A percentile compares a stretch with the other conserved stretches of the same genome.
phyloP scores from a whole-genome alignment of 495 filamentous ascomycete genomes.

The Talaromyces trachyspermus region DNA sequence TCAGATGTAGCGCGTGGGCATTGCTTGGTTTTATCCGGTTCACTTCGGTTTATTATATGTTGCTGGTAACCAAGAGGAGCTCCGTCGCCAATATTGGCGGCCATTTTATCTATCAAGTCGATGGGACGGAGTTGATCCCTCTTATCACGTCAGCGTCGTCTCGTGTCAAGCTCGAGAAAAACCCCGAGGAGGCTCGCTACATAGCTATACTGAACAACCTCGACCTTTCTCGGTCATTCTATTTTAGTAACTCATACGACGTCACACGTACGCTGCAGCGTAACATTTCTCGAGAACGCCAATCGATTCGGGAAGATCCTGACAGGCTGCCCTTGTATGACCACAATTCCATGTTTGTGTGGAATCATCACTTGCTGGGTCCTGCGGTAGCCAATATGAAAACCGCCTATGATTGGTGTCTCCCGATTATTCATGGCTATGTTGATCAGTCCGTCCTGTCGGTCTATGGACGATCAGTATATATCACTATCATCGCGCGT shows the following conservation, averaged over 20 bases:
- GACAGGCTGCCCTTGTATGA: slow-evolving; percentile 52
- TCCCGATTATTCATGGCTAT: slow-evolving; percentile 93
- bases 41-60: slow-evolving; percentile 96
- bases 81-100: slow-evolving; percentile 94
- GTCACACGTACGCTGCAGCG: slow-evolving; percentile 88
- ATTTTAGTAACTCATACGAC: slow-evolving; percentile 98
- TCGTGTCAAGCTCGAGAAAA: slow-evolving; percentile 66
- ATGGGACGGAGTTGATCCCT: slow-evolving; percentile 89
- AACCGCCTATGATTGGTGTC: slow-evolving; percentile 88
- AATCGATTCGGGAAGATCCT: slow-evolving; percentile 55
- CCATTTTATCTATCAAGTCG: slow-evolving; percentile 91
- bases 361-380: slow-evolving; percentile 84
- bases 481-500: slow-evolving; percentile 89
- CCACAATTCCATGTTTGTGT: slow-evolving; percentile 93
- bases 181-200: slow-evolving; percentile 84
- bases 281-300: slow-evolving; percentile 80
- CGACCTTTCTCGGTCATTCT: slow-evolving; percentile 84
- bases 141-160: slow-evolving; percentile 59
- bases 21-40: slow-evolving; percentile 92
- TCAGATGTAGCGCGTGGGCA: slow-evolving; percentile 88
- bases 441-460: slow-evolving; percentile 84
- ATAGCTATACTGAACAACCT: slow-evolving; percentile 83
- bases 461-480: slow-evolving; percentile 75
- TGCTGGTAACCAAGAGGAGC: slow-evolving; percentile 89
- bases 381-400: slow-evolving; percentile 65